Base-by-base conservation (phyloP, 768 basidiomycete species). In the Stropharia rugosoannulata region DNA sequence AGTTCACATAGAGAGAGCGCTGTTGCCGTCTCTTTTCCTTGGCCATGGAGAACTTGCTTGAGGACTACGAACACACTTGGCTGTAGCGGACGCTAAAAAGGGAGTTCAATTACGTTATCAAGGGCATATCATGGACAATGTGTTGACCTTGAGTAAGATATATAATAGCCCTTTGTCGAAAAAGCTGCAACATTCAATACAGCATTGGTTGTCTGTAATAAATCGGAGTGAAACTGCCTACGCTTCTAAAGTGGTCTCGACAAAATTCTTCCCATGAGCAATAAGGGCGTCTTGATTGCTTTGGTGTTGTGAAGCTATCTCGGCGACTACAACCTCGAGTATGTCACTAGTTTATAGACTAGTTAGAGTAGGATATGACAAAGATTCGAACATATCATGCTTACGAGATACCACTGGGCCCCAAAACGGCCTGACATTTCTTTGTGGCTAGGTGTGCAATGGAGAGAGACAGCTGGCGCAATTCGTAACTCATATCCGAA, bases 381-480 rank as follows among this genome's bases (percentile, higher is more conserved):
- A 12, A 27, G 35, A 9, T 35, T 1, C 19, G n/a, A 13, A 22
- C 29, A 22, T 43, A 25, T 19, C 35, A 22, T 22, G 69, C 81
- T 50, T 64, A 84, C 86, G 79, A 76, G 15, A 88, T 68, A 15
- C 29, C 29, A 55, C 84, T 73, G 39, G 76, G 72, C 22, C 83
- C 80, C 53, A 81, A 76, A 37, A 82, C 71, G 7, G 71, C 67
- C 35, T 82, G 77, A 72, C 83, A 88, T 58, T 78, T 72, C 59
- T 82, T 85, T 56, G 89, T 78, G 57, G 84, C 86, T 4, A 82
- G 80, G 55, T 86, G 85, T 16, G 79, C 75, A 8, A 80, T 76
- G 2, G 86, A 83, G 43, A 92, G 66, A 15, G 83, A 77, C 7
- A 90, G 70, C 58, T 88, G 86, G 7, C 86, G 82, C 27, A 88